phyloP scores from a whole-genome alignment of 257 asterid species.

The Apocynum venetum region DNA sequence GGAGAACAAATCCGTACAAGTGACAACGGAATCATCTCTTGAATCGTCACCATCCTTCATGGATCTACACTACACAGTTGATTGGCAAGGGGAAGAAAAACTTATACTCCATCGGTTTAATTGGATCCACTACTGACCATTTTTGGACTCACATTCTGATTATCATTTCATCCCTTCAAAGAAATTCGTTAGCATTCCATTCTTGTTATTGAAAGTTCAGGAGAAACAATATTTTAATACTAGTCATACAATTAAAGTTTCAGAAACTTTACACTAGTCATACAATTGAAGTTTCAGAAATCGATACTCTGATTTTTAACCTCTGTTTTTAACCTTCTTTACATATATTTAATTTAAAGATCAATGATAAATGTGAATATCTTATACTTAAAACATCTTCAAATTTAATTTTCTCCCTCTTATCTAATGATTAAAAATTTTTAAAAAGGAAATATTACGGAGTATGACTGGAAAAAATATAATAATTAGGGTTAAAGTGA shows the following conservation, averaged over 20 bases:
- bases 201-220: not conserved
- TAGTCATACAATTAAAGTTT: not conserved
- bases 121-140: not conserved
- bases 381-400: no score
- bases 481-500: no score
- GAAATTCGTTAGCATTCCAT: not conserved
- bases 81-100: constrained; percentile 20
- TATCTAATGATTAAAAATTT: no score
- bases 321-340: no score
- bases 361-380: no score
- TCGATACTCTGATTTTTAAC: no score
- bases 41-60: constrained; percentile 8
- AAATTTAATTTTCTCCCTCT: no score
- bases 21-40: constrained; percentile 20
- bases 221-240: not conserved
- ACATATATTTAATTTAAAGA: no score
- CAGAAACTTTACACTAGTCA: no score
- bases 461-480: no score
- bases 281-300: no score
- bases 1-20: constrained; percentile 33
- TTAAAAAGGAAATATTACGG: no score
- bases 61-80: not conserved
- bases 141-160: not conserved
- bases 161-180: not conserved
- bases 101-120: constrained; percentile 26